phyloP scores from a whole-genome alignment of 164 flowering plant genomes.

The Vitis cinerea region DNA sequence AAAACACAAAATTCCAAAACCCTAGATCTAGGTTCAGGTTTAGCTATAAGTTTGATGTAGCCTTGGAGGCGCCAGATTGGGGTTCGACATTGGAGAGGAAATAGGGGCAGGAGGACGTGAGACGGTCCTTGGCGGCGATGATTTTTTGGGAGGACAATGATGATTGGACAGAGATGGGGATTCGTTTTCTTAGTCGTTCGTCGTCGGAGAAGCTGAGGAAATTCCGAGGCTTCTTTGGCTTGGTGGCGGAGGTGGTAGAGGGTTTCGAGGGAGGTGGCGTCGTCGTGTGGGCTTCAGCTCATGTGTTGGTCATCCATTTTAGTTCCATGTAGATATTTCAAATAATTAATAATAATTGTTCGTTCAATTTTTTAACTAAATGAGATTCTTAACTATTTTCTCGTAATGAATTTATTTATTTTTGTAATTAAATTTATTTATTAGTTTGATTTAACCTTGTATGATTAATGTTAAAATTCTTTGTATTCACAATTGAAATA shows the following conservation, averaged over 20 bases:
- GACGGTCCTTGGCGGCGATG: slow-evolving; percentile 49
- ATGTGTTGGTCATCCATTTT: too few species aligned
- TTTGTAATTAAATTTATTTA: too few species aligned
- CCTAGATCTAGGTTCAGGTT: too few species aligned
- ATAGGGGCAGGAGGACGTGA: slow-evolving; percentile 23
- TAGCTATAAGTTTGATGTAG: slow-evolving; percentile 70
- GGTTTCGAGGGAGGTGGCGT: slow-evolving; percentile 24
- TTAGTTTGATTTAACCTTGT: too few species aligned
- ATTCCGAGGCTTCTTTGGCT: slow-evolving; percentile 44
- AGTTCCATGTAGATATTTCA: too few species aligned
- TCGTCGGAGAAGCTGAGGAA: slow-evolving; percentile 92
- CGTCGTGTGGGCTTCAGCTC: slow-evolving; percentile 9
- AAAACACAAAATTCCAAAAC: too few species aligned
- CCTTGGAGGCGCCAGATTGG: slow-evolving; percentile 84
- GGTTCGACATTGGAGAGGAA: slow-evolving; percentile 73
- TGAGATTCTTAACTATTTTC: too few species aligned
- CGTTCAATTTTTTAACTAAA: too few species aligned
- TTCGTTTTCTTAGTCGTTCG: slow-evolving; percentile 38
- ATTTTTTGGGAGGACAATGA: slow-evolving; percentile 50
- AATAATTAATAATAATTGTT: too few species aligned
- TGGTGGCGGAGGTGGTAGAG: slow-evolving; percentile 18
- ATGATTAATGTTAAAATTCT: too few species aligned
- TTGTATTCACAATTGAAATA: too few species aligned
- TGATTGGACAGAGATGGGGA: slow-evolving; percentile 26
- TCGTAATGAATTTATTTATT: too few species aligned